phyloP scores from a whole-genome alignment of 2,329 filamentous ascomycete genomes.

The Colletotrichum cordylinicola region DNA sequence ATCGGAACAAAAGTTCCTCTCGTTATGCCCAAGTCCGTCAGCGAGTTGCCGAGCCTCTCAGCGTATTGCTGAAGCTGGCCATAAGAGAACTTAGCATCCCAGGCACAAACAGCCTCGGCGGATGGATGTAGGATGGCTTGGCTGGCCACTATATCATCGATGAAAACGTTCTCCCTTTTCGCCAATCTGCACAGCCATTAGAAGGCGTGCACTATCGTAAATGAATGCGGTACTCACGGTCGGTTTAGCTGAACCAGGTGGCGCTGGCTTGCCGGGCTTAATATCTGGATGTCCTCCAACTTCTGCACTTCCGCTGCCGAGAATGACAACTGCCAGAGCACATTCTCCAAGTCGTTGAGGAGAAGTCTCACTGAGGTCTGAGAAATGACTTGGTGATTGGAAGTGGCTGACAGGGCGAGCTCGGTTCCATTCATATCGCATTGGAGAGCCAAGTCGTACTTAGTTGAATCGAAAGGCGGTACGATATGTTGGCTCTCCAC shows the following conservation, averaged over 20 bases:
- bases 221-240: not conserved
- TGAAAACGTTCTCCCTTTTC: not conserved
- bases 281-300: not conserved
- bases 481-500: not conserved
- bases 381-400: not conserved
- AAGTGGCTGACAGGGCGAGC: not conserved
- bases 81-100: conserved; percentile 4
- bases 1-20: conserved; percentile 13
- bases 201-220: rapidly evolving
- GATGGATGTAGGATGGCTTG: not conserved
- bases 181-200: not conserved
- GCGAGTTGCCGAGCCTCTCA: not conserved
- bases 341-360: not conserved
- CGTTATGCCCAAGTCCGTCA: conserved; percentile 19
- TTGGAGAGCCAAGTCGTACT: not conserved
- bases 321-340: not conserved
- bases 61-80: not conserved
- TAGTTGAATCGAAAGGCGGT: not conserved
- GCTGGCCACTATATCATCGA: not conserved
- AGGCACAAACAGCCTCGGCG: not conserved
- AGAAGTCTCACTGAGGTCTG: not conserved
- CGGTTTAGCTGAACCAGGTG: not conserved
- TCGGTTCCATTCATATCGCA: not conserved
- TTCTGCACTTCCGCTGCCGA: not conserved
- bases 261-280: not conserved